Base-by-base conservation (phyloP, 2,329 filamentous ascomycete species). In the Aureobasidium zeae region DNA sequence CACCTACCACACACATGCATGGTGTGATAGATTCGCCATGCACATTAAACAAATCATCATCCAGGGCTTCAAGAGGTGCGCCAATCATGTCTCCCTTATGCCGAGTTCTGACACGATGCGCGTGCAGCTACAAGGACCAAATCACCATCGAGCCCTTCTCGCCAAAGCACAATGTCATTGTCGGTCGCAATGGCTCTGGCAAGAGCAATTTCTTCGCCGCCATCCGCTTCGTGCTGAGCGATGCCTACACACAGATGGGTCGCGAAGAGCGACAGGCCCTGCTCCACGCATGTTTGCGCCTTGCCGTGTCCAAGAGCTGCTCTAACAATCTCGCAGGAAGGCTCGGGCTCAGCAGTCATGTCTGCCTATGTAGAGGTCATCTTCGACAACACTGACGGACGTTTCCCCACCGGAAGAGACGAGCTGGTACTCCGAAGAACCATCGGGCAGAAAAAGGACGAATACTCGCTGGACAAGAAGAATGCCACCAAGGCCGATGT, bases 1-100 rank as follows among this genome's bases (percentile, higher is more conserved):
- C n/a, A n/a, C n/a, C n/a, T n/a, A n/a, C n/a, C n/a, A n/a, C n/a
- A n/a, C n/a, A n/a, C n/a, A n/a, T n/a, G n/a, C n/a, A n/a, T n/a
- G n/a, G n/a, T n/a, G n/a, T n/a, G n/a, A n/a, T n/a, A n/a, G n/a
- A n/a, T n/a, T n/a, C n/a, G n/a, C 16, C 12, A 94, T 95, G 88
- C 91, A 93, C 72, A 95, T 98, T 76, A 98, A 98, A 67, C 91
- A 98, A 71, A 95, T 96, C 65, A 96, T 95, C 65, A 96, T 98
- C 62, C 91, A 98, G 66, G 91, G 91, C 79, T 98, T 98, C 71
- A 98, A 98, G 70, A 95, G 87, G 87, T 93, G 65, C 66, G 45
- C n/a, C 16, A 11, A 6, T n/a, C 39, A n/a, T 19, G 0, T 1
- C 11, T 3, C 4, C 9, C 15, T 11, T 21, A 7, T 13, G 3